phyloP scores from a whole-genome alignment of 2,329 filamentous ascomycete species.

The Trichocomaceae sp. region DNA sequence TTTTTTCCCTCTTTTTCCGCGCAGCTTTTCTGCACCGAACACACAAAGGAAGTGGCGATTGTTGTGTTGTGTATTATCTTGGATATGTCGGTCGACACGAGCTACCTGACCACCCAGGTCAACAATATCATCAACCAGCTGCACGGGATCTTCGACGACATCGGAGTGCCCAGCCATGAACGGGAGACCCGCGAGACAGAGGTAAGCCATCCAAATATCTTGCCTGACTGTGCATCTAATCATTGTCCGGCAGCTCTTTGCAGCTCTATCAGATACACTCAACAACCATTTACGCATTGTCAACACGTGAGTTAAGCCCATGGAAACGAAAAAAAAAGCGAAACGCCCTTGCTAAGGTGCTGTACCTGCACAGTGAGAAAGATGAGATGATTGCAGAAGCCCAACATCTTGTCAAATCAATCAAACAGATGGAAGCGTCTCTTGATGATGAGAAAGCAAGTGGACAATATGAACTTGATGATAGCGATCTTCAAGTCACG shows the following conservation, averaged over 20 bases:
- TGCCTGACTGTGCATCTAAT: constrained; percentile 14
- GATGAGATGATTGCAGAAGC: constrained; percentile 86
- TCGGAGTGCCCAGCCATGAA: constrained; percentile 89
- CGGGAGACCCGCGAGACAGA: constrained; percentile 83
- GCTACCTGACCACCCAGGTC: constrained; percentile 90
- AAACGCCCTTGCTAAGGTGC: background rate
- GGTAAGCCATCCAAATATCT: constrained; percentile 47
- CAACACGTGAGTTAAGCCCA: constrained; percentile 48
- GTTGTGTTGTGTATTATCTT: background rate
- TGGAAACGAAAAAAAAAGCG: background rate
- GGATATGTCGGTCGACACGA: constrained; percentile 67
- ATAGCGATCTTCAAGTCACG: constrained; percentile 67
- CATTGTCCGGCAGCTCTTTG: constrained; percentile 61
- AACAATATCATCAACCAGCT: constrained; percentile 88
- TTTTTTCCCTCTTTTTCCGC: background rate
- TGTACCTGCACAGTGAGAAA: constrained; percentile 60
- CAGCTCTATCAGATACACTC: constrained; percentile 82
- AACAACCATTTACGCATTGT: constrained; percentile 84
- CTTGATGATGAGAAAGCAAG: constrained; percentile 67
- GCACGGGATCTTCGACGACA: constrained; percentile 93
- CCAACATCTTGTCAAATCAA: constrained; percentile 72
- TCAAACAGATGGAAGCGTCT: constrained; percentile 89
- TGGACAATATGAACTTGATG: constrained; percentile 58
- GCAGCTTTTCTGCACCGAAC: background rate
- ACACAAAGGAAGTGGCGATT: background rate